Percentiles rank a stretch among this genome's conserved stretches.
Conservation (phyloP, 192 early-diverging fungal genomes). For the Lobosporangium transversale region DNA sequence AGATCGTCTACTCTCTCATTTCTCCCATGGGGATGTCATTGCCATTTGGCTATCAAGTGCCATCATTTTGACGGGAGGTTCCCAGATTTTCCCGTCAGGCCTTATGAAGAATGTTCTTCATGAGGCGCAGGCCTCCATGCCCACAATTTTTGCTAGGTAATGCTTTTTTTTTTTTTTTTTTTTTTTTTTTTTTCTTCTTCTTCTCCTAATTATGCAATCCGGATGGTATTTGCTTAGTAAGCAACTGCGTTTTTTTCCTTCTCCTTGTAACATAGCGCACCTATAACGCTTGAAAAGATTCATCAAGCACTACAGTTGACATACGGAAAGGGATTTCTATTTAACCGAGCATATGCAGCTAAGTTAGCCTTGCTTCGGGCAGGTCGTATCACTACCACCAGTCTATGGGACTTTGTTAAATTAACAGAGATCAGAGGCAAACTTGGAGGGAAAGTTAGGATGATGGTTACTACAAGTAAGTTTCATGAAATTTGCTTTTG, state of each 20-base stretch:
- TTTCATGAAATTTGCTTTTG: no score
- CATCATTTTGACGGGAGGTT: constrained; percentile 34
- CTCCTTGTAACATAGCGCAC: constrained; percentile 13
- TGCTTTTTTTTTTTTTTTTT: no score
- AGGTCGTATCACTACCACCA: constrained; percentile 25
- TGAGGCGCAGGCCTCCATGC: constrained; percentile 27
- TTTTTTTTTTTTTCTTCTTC: neutral
- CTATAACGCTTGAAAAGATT: constrained; percentile 42
- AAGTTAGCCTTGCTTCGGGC: constrained; percentile 21
- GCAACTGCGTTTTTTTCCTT: neutral
- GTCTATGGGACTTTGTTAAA: constrained; percentile 46
- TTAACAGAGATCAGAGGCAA: constrained; percentile 31
- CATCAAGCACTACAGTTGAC: constrained; percentile 42
- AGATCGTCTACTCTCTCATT: constrained; percentile 41
- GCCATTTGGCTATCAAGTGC: constrained; percentile 33
- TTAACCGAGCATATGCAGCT: constrained; percentile 23
- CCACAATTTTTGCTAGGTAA: constrained; percentile 50
- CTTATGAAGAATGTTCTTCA: constrained; percentile 51
- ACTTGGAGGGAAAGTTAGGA: constrained; percentile 36
- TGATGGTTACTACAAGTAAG: constrained; percentile 47
- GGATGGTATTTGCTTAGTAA: constrained; percentile 45
- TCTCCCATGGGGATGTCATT: constrained; percentile 48
- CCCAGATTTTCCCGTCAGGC: constrained; percentile 31
- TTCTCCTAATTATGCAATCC: neutral
- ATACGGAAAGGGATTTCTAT: constrained; percentile 38